These are phyloP conservation scores for Harringtonia aguacate DNA, from an alignment of 2,329 filamentous ascomycete genomes.

Conservation along the genomic window DNA sequence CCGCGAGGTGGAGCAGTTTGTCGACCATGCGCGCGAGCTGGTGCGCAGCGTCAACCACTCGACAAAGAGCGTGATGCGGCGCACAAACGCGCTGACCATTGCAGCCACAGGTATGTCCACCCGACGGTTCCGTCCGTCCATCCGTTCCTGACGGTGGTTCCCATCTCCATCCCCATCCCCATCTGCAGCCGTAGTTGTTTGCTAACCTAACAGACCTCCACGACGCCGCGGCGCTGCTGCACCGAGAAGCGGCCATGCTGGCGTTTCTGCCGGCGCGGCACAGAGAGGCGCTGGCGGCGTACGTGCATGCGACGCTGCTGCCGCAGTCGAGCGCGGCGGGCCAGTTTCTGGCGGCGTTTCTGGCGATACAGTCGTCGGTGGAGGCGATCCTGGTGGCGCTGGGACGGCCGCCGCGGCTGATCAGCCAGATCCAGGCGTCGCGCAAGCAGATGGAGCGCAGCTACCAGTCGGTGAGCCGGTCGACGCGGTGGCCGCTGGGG, in stretches of 20 bases:
- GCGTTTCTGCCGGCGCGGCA: constrained; percentile 60
- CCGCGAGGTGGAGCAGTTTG: constrained; percentile 84
- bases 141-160: no score
- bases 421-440: constrained; percentile 62
- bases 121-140: no score
- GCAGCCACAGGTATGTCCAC: constrained; percentile 48
- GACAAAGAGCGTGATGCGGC: constrained; percentile 70
- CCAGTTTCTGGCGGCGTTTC: constrained; percentile 63
- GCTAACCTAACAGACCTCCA: constrained; percentile 42
- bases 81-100: constrained; percentile 63
- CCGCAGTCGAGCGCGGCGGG: constrained; percentile 64
- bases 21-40: constrained; percentile 82
- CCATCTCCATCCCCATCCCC: no score
- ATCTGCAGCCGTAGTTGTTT: no score
- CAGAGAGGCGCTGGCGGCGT: constrained; percentile 60
- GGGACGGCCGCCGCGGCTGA: constrained; percentile 66
- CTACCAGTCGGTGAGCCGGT: constrained; percentile 61
- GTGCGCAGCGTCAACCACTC: constrained; percentile 76
- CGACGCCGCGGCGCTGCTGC: constrained; percentile 46
- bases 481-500: constrained; percentile 68
- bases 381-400: constrained; percentile 72
- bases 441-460: constrained; percentile 71
- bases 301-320: constrained; percentile 53
- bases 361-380: constrained; percentile 75
- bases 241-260: constrained; percentile 37